Evolutionary conservation across 768 basidiomycete genomes (phyloP), one percentile per base, ranked within the genome.

Genomic region (Dictyophora rubrovolvata): DNA sequence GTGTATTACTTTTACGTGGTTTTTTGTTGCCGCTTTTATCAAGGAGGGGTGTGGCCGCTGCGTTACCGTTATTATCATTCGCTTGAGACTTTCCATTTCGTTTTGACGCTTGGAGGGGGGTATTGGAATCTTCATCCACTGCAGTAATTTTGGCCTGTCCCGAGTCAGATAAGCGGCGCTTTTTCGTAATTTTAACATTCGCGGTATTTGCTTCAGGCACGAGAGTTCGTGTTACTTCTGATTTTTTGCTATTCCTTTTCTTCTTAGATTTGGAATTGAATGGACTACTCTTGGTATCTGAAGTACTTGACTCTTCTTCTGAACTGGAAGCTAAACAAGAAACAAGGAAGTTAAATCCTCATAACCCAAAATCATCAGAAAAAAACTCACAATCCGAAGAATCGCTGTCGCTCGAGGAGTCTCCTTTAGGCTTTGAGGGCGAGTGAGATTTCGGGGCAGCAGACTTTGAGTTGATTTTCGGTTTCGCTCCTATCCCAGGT

Each of bases 171-270:
- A 74, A 80, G 53, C 79, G 79, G 37, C 82, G 82, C 67, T 82
- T 88, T 69, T 89, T 88, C 0, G 77, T 74, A 12, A 75, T 72
- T 33, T 55, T 28, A 23, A 51, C 28, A 54, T 70, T 75, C 7
- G 42, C 55, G 0, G 57, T 54, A 7, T 60, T 53, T 23, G 60
- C 58, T 59, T 63, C 20, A 28, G 57, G 18, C 22, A 62, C 69
- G 47, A 57, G 21, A 50, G 48, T 48, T n/a, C n/a, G n/a, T n/a
- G 63, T 53, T 22, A 37, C 48, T 11, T 60, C 55, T 21, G 63
- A 47, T 50, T 33, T 28, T 12, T 28, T 53, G 22, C 34, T 18
- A 5, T 7, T 10, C 18, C 22, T 17, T 14, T n/a, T 52, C 9
- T 18, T 33, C 14, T 5, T 2, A 48, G 55, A 56, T 46, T 48